Conservation (phyloP, 306 rosid species). For the Boehmeria nivea region DNA sequence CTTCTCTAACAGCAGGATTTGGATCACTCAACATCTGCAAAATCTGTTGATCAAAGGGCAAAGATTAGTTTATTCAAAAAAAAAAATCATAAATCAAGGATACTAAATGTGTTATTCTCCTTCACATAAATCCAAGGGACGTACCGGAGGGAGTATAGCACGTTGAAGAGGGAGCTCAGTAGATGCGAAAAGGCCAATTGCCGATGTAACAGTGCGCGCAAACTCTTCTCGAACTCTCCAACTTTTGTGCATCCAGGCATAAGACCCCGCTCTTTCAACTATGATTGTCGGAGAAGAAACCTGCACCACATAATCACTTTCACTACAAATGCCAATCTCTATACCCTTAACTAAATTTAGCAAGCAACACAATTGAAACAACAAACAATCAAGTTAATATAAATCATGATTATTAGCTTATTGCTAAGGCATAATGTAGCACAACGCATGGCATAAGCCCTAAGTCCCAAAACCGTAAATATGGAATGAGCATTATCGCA, state of each 20-base stretch:
- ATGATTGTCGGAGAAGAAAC: conserved; percentile 96
- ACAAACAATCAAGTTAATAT: no score
- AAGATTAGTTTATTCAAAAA: conserved; percentile 15
- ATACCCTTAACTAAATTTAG: no score
- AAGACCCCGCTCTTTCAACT: conserved; percentile 96
- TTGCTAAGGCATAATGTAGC: no score
- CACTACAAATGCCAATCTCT: no score
- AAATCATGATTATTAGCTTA: no score
- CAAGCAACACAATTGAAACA: no score
- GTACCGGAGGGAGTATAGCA: conserved; percentile 85
- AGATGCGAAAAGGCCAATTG: conserved; percentile 84
- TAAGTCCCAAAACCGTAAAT: no score
- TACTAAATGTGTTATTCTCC: no score
- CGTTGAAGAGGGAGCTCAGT: conserved; percentile 95
- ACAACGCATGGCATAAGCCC: no score
- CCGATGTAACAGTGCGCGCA: conserved; percentile 90
- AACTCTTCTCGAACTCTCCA: conserved; percentile 99
- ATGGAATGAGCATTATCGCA: no score
- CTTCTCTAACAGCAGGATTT: conserved; percentile 85
- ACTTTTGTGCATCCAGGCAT: conserved; percentile 90
- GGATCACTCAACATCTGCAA: conserved; percentile 88
- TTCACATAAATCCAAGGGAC: conserved; percentile 18
- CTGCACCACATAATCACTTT: conserved; percentile 29
- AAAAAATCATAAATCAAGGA: no score
- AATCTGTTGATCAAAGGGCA: conserved; percentile 44